Conservation (phyloP, 2,329 filamentous ascomycete species). For the Penicillium sp. region DNA sequence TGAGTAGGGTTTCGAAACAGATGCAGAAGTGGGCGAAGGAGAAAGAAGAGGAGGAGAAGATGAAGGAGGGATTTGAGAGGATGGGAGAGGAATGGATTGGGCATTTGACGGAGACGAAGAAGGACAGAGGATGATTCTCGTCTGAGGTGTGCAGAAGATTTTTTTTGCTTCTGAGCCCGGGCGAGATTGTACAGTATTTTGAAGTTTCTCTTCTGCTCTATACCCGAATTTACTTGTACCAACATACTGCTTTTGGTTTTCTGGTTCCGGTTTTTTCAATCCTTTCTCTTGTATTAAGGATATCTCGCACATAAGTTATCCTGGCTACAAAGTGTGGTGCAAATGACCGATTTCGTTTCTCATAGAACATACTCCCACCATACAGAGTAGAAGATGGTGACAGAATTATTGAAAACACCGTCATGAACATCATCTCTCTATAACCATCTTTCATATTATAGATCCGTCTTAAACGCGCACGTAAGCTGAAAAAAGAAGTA, state of each 20-base stretch:
- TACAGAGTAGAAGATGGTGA: slow-evolving; percentile 1
- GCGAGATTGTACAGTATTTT: background rate
- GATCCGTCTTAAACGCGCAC: slow-evolving; percentile 22
- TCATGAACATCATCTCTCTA: slow-evolving; percentile 4
- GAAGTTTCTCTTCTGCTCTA: background rate
- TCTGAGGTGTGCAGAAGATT: no score
- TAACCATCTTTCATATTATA: background rate
- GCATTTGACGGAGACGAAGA: no score
- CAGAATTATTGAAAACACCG: slow-evolving; percentile 1
- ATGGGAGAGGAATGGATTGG: background rate
- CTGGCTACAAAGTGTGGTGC: background rate
- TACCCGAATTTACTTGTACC: background rate
- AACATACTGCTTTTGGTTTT: background rate
- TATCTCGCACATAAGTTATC: background rate
- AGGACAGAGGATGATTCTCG: no score
- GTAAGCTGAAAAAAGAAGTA: slow-evolving; percentile 25
- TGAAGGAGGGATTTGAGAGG: background rate
- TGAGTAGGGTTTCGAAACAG: background rate
- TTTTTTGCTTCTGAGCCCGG: background rate
- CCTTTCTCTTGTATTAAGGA: background rate
- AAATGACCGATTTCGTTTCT: slow-evolving; percentile 5
- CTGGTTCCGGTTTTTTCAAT: no score
- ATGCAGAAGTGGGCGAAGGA: background rate
- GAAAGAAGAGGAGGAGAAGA: background rate
- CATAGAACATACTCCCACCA: background rate